phyloP scores from a whole-genome alignment of 306 rosid genomes.

The Acacia acuminata region DNA sequence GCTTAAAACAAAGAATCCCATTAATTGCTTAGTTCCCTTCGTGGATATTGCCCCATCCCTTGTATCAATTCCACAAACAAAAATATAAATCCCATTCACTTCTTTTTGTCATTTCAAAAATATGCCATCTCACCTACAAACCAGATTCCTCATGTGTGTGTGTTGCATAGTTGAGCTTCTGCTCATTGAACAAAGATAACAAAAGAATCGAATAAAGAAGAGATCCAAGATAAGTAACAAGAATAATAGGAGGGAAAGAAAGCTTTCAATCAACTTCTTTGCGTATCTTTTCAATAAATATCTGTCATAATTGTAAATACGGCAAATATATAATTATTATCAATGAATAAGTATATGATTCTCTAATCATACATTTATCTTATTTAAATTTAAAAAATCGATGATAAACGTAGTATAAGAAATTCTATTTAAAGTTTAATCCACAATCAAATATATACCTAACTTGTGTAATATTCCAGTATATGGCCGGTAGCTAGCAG shows the following conservation, averaged over 20 bases:
- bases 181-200: neutral
- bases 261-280: neutral
- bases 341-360: neutral
- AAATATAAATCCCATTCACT: neutral
- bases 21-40: neutral
- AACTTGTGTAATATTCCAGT: neutral
- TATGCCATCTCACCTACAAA: neutral
- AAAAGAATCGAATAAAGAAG: slow-evolving; percentile 24
- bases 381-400: neutral
- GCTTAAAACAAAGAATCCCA: slow-evolving; percentile 3
- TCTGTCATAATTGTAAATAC: neutral
- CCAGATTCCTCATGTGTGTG: neutral
- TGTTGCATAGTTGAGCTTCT: neutral
- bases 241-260: neutral
- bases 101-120: neutral
- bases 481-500: neutral
- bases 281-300: neutral
- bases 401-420: neutral
- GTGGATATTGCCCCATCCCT: neutral
- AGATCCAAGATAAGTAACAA: neutral
- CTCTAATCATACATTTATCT: neutral
- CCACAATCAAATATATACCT: neutral
- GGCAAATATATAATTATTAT: neutral
- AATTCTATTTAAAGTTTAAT: neutral
- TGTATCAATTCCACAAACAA: neutral